Conservation (phyloP, 2,329 filamentous ascomycete genomes). For the Harringtonia aguacate region DNA sequence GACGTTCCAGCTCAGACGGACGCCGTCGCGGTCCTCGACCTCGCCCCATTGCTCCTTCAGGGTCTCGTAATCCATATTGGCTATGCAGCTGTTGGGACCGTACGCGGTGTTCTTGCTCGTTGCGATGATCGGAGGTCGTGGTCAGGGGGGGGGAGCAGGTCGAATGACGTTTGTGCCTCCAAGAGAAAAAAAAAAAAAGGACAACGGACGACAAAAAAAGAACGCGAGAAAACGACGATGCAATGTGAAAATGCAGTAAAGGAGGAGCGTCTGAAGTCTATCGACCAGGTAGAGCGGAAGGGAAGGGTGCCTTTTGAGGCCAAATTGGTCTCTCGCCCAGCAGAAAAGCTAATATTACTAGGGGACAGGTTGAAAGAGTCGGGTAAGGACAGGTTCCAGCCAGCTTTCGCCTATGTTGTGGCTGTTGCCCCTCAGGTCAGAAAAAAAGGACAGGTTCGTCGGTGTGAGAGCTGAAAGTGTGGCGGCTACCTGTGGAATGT, state of each 20-base stretch:
- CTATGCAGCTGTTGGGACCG: not conserved
- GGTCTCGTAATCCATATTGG: slow-evolving; percentile 76
- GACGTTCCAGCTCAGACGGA: slow-evolving; percentile 96
- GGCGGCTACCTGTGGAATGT: not conserved
- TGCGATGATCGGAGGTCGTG: not conserved
- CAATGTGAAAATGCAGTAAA: not conserved
- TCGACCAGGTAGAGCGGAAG: not conserved
- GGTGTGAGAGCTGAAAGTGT: not conserved
- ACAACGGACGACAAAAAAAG: not conserved
- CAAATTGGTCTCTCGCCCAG: slow-evolving; percentile 8
- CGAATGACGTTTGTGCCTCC: not conserved
- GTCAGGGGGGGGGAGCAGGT: not conserved
- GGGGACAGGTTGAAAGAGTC: slow-evolving; percentile 2
- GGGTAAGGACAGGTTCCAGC: slow-evolving; percentile 7
- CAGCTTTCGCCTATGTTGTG: slow-evolving; percentile 4
- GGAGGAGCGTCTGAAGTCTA: not conserved
- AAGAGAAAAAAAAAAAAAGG: not conserved
- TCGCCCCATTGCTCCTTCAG: slow-evolving; percentile 95
- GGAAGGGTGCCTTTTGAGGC: slow-evolving; percentile 7
- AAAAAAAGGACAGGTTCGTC: slow-evolving; percentile 8
- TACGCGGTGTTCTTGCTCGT: not conserved
- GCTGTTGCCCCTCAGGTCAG: slow-evolving; percentile 7
- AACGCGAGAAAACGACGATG: not conserved
- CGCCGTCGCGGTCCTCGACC: slow-evolving; percentile 90
- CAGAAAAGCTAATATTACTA: not conserved